A percentile compares a stretch with the other conserved stretches of the same genome.
Conservation (phyloP, 257 asterid genomes). For the Solanum piurae region DNA sequence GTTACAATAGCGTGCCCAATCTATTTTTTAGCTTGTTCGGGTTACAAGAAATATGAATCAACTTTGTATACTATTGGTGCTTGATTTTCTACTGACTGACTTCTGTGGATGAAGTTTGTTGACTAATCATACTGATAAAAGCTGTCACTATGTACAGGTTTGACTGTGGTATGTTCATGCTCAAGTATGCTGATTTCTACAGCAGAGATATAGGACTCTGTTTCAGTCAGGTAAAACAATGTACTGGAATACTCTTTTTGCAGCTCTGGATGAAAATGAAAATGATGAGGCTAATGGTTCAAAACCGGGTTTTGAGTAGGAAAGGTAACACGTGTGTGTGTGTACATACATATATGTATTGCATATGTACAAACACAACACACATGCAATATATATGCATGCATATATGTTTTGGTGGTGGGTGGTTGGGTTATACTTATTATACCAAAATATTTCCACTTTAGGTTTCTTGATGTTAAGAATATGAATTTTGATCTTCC, state of each 20-base stretch:
- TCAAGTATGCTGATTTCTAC: constrained; percentile 84
- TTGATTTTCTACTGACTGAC: not conserved
- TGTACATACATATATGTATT: not conserved
- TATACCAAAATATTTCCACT: not conserved
- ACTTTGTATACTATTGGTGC: not conserved
- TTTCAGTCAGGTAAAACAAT: constrained; percentile 57
- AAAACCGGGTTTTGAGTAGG: not conserved
- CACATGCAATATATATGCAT: not conserved
- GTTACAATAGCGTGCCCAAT: not conserved
- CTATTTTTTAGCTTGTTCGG: not conserved
- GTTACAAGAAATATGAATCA: not conserved
- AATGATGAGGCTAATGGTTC: not conserved
- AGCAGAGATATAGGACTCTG: constrained; percentile 80
- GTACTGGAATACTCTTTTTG: not conserved
- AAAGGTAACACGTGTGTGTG: not conserved
- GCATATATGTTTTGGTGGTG: not conserved
- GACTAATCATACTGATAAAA: not conserved
- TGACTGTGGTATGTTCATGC: constrained; percentile 92
- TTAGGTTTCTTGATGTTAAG: not conserved
- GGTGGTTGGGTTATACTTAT: not conserved
- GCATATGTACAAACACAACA: not conserved
- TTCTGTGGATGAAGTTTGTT: not conserved
- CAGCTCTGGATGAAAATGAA: not conserved
- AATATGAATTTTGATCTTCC: not conserved
- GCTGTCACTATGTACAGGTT: constrained; percentile 33